A percentile compares a stretch with the other conserved stretches of the same genome.
Evolutionary conservation across 192 early-diverging fungal genomes (phyloP).

Genomic region (Dimargaris xerosporica): DNA sequence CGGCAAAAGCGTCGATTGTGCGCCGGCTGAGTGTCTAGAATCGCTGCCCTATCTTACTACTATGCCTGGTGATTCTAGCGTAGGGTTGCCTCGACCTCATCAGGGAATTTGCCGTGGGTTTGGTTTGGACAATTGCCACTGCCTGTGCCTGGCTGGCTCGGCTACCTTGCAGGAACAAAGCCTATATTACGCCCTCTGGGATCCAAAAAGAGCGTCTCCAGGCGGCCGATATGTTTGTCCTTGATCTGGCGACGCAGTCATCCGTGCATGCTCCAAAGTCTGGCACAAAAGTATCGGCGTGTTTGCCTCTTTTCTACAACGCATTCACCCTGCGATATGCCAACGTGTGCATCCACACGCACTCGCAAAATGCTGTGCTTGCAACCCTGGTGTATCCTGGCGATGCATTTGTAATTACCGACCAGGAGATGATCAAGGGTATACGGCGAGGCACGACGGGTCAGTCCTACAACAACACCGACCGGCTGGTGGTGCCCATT

Average conservation of each 20-base stretch:
- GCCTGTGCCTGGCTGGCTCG: too few species aligned
- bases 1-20: too few species aligned
- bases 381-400: conserved; percentile 66
- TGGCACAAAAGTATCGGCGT: conserved; percentile 69
- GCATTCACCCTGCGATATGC: conserved; percentile 73
- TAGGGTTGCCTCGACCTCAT: too few species aligned
- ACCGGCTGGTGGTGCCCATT: conserved; percentile 78
- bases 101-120: too few species aligned
- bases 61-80: too few species aligned
- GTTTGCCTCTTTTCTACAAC: conserved; percentile 91
- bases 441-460: conserved; percentile 60
- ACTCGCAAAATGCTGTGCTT: conserved; percentile 92
- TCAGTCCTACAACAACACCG: conserved; percentile 55
- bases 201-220: conserved; percentile 93
- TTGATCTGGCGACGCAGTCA: conserved; percentile 37
- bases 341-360: conserved; percentile 89
- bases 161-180: conserved; percentile 26
- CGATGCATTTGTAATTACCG: conserved; percentile 68
- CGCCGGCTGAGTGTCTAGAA: too few species aligned
- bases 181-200: conserved; percentile 84
- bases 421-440: conserved; percentile 99
- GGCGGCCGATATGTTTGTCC: conserved; percentile 72
- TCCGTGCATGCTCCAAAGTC: conserved; percentile 52
- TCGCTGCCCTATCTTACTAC: too few species aligned
- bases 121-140: too few species aligned